These are phyloP conservation scores for Phytophthora pinifolia DNA, from an alignment of 352 stramenopile genomes.

Conservation along the genomic window DNA sequence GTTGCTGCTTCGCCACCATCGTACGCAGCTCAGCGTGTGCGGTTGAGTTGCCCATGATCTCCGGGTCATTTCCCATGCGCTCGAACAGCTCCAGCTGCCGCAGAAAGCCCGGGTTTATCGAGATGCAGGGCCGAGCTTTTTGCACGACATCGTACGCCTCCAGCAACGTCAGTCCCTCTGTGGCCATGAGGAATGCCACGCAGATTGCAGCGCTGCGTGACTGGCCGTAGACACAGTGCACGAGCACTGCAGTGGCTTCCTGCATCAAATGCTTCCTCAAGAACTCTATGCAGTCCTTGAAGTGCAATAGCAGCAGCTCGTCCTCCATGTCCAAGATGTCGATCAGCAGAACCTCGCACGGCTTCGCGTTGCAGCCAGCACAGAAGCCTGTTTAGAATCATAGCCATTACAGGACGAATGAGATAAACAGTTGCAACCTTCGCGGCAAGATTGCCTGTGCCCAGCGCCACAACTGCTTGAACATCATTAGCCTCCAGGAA, in stretches of 20 bases:
- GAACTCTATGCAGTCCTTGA: slow-evolving; percentile 54
- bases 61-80: slow-evolving; percentile 48
- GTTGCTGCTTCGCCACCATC: slow-evolving; percentile 41
- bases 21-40: slow-evolving; percentile 71
- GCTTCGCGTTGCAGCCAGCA: slow-evolving; percentile 15
- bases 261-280: slow-evolving; percentile 26
- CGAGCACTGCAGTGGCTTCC: slow-evolving; percentile 33
- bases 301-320: slow-evolving; percentile 63
- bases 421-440: slow-evolving; percentile 29
- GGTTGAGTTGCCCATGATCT: slow-evolving; percentile 39
- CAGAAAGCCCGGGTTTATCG: slow-evolving; percentile 79
- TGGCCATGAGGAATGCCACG: slow-evolving; percentile 75
- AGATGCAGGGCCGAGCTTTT: slow-evolving; percentile 64
- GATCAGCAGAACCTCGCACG: slow-evolving; percentile 45
- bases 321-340: slow-evolving; percentile 82
- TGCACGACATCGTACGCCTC: slow-evolving; percentile 65
- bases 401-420: neutral
- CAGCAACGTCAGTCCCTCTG: slow-evolving; percentile 33
- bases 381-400: slow-evolving; percentile 3
- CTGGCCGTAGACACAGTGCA: slow-evolving; percentile 84
- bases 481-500: slow-evolving; percentile 52
- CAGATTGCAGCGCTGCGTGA: slow-evolving; percentile 73
- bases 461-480: slow-evolving; percentile 53
- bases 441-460: slow-evolving; percentile 52
- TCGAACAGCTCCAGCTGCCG: slow-evolving; percentile 69